phyloP scores from a whole-genome alignment of 2,329 filamentous ascomycete species.

The Amauroascus verrucosus region DNA sequence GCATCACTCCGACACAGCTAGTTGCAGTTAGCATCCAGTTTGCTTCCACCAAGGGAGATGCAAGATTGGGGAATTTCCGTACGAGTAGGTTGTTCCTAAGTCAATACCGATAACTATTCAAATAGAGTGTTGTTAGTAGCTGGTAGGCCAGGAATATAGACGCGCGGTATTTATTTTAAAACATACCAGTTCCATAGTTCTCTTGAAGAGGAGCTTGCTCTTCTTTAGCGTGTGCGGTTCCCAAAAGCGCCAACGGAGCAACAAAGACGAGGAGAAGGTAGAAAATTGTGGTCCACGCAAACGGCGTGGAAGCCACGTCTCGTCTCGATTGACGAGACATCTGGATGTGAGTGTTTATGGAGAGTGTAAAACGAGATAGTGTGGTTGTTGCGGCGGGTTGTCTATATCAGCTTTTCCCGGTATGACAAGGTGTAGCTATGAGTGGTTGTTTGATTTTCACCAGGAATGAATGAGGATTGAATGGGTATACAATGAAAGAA shows the following conservation, averaged over 20 bases:
- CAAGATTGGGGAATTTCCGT: constrained; percentile 16
- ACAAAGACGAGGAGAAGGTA: constrained; percentile 85
- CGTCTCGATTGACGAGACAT: constrained; percentile 51
- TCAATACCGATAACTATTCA: constrained; percentile 77
- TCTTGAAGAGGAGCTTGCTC: constrained; percentile 57
- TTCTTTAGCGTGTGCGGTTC: constrained; percentile 60
- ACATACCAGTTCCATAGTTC: constrained; percentile 61
- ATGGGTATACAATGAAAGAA: constrained; percentile 12
- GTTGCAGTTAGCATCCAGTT: constrained; percentile 30
- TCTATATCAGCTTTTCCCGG: constrained; percentile 3
- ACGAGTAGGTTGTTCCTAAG: constrained; percentile 72
- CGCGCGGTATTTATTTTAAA: too few relatives aligned
- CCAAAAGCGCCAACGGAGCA: constrained; percentile 73
- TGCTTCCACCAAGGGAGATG: not conserved
- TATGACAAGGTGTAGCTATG: not conserved
- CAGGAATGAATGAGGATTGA: constrained; percentile 1
- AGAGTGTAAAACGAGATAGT: not conserved
- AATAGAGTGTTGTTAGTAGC: not conserved
- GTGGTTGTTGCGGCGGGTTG: not conserved
- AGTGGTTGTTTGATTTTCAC: not conserved
- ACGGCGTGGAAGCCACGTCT: constrained; percentile 57
- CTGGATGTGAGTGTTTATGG: constrained; percentile 13
- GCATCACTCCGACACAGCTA: constrained; percentile 90
- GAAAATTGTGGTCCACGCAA: constrained; percentile 77
- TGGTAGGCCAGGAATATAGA: not conserved